Base-by-base conservation (phyloP, 2,329 filamentous ascomycete species). In the Huntiella bhutanensis region DNA sequence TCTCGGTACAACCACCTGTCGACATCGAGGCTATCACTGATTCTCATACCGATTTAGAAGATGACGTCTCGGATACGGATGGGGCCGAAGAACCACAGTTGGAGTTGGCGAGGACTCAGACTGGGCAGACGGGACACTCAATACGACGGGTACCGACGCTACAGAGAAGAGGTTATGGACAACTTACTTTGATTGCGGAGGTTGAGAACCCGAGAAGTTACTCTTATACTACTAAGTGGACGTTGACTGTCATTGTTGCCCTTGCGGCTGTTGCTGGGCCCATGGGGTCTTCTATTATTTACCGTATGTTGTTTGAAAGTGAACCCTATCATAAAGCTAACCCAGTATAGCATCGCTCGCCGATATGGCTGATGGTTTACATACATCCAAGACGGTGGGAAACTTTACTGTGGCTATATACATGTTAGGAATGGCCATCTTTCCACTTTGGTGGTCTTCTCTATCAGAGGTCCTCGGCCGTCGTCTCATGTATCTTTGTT, bases 391-490 rank as follows among this genome's bases (percentile, higher is more conserved):
- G 11, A 80, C 81, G 1, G 63, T 83, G 12, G 75, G 78, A 47
- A 92, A 91, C 58, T 57, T 91, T 48, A 79, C 79, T 0, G 73
- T 91, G 1, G 80, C 83, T 0, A 61, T 88, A 48, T 91, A 87
- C 58, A 85, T 91, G 82, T 66, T 91, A 4, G 66, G 73, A 54
- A 84, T 91, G 82, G 74, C 77, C 47, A 83, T 91, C 39, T 88
- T 86, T 53, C 84, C 84, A 0, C 67, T 92, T 1, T 91, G 83
- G 83, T 91, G 82, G 82, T 84, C 80, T 1, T 79, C 78, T 1
- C 86, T 91, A 55, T 84, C 80, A 6, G 84, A 91, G 54, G 67
- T 66, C 1, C 61, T 75, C 1, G 84, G 84, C 10, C 73, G 84
- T 36, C 73, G 84, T 16, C 77, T 75, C n/a, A 80, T 92, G 53